Evolutionary conservation across 208 protist species (phyloP), one percentile per base, ranked within the genome.

Genomic region (Zelonia costaricensis): DNA sequence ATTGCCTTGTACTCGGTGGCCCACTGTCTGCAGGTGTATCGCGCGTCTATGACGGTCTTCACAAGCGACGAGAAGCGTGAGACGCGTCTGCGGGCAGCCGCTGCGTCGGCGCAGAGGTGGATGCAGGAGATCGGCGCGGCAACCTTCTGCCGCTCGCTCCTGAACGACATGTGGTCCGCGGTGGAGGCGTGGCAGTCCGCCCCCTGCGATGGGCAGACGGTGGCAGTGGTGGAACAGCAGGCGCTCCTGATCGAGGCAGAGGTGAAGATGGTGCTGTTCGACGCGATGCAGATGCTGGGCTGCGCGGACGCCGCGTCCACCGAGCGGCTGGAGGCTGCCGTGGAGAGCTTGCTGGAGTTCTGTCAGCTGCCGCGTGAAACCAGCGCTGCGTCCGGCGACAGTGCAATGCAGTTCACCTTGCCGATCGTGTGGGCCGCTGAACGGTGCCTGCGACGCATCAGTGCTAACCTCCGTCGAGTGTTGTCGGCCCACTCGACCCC

Each of bases 21-120:
- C 27, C 78, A 69, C 15, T 84, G 74, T 18, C 27, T 69, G 55
- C 76, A 78, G n/a, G 40, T 80, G 2, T 89, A 88, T 35, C 35
- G 55, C 18, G 16, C 54, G 22, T 57, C 65, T 2, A 23, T 36
- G 0, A 16, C 10, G 12, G 30, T 3, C 36, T 64, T 60, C 30
- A 57, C 75, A 0, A 72, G 53, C 6, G 25, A 36, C 5, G 69
- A 75, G 16, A 89, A 86, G 57, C 22, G 45, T 2, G 25, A 33
- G 2, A 33, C 18, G 1, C 78, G 83, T 1, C n/a, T 40, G 4
- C 2, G 4, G 10, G 8, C 43, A 2, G 69, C 62, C 3, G 44
- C 36, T 2, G 23, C 39, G 1, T 35, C 59, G 6, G 36, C 54
- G 31, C 46, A 54, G 1, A 15, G 31, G 40, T 89, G 75, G 73